phyloP scores from a whole-genome alignment of 2,329 filamentous ascomycete genomes.

The Exophiala oligosperma region DNA sequence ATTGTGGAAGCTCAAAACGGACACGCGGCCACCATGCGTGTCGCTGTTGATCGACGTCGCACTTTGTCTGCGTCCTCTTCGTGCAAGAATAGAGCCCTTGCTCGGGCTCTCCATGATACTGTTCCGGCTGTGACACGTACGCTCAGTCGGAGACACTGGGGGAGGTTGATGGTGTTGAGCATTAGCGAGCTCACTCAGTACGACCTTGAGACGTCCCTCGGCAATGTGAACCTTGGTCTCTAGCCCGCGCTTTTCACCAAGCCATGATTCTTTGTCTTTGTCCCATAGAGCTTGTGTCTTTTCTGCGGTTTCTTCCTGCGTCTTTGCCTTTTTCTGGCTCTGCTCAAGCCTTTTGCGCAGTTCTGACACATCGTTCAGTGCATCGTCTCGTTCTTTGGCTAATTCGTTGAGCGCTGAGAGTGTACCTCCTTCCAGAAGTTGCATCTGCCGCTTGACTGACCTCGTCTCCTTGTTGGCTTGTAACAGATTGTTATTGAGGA shows the following conservation, averaged over 20 bases:
- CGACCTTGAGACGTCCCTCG: slow-evolving; percentile 77
- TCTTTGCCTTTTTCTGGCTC: slow-evolving; percentile 73
- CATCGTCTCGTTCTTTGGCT: slow-evolving; percentile 80
- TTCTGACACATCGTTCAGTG: slow-evolving; percentile 70
- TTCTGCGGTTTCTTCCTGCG: slow-evolving; percentile 79
- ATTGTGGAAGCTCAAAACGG: slow-evolving; percentile 61
- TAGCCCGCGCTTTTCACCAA: slow-evolving; percentile 75
- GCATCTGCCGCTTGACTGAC: slow-evolving; percentile 79
- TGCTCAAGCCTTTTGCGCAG: slow-evolving; percentile 74
- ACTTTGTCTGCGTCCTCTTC: slow-evolving; percentile 59
- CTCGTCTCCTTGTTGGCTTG: slow-evolving; percentile 73
- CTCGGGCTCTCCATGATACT: slow-evolving; percentile 28
- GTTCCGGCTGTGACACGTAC: slow-evolving; percentile 25
- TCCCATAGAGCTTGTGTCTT: slow-evolving; percentile 78
- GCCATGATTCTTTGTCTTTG: slow-evolving; percentile 81
- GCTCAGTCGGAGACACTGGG: slow-evolving; percentile 22
- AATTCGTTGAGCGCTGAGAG: slow-evolving; percentile 82
- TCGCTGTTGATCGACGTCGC: slow-evolving; percentile 53
- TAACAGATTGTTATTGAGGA: slow-evolving; percentile 62
- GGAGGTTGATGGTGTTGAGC: slow-evolving; percentile 35
- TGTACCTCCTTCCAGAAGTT: slow-evolving; percentile 83
- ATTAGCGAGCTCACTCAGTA: slow-evolving; percentile 77
- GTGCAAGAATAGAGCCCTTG: slow-evolving; percentile 24
- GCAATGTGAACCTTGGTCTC: slow-evolving; percentile 89
- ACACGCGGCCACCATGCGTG: slow-evolving; percentile 66